Evolutionary conservation across 78 protist genomes (phyloP).

Genomic region (Protostelium mycophagum): DNA sequence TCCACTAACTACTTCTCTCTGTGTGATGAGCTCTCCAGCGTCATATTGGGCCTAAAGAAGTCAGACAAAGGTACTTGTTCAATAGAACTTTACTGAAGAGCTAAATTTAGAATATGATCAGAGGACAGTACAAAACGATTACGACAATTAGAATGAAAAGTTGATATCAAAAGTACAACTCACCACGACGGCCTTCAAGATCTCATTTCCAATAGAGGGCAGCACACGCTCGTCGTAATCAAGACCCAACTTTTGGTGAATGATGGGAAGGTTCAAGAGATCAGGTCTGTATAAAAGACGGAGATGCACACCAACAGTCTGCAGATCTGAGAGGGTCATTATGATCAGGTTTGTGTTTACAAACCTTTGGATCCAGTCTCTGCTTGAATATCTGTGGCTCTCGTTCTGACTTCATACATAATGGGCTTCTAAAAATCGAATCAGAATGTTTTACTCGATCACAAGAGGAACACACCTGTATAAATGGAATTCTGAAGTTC

Average conservation of each 20-base stretch:
- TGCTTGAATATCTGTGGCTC: slow-evolving; percentile 44
- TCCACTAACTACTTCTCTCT: slow-evolving; percentile 64
- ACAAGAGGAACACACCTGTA: slow-evolving; percentile 9
- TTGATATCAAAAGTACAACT: slow-evolving; percentile 7
- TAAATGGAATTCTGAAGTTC: slow-evolving; percentile 52
- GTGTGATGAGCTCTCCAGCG: slow-evolving; percentile 69
- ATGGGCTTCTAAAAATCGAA: slow-evolving; percentile 7
- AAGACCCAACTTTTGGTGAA: slow-evolving; percentile 41
- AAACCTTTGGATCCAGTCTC: slow-evolving; percentile 61
- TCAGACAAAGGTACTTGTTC: too few relatives aligned
- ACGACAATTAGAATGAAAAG: too few relatives aligned
- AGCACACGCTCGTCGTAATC: slow-evolving; percentile 66
- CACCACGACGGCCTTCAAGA: slow-evolving; percentile 61
- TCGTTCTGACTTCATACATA: slow-evolving; percentile 49
- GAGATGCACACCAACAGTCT: slow-evolving; percentile 35
- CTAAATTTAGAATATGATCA: too few relatives aligned
- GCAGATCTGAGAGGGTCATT: slow-evolving; percentile 27
- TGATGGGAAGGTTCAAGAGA: slow-evolving; percentile 25
- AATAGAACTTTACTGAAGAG: too few relatives aligned
- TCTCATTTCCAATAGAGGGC: slow-evolving; percentile 67
- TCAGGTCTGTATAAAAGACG: slow-evolving; percentile 61
- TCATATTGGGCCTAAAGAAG: slow-evolving; percentile 59
- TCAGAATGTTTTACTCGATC: not conserved
- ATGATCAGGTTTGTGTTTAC: not conserved
- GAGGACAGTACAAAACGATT: too few relatives aligned